phyloP scores from a whole-genome alignment of 805 yeast species.

The Metschnikowia kofuensis region DNA sequence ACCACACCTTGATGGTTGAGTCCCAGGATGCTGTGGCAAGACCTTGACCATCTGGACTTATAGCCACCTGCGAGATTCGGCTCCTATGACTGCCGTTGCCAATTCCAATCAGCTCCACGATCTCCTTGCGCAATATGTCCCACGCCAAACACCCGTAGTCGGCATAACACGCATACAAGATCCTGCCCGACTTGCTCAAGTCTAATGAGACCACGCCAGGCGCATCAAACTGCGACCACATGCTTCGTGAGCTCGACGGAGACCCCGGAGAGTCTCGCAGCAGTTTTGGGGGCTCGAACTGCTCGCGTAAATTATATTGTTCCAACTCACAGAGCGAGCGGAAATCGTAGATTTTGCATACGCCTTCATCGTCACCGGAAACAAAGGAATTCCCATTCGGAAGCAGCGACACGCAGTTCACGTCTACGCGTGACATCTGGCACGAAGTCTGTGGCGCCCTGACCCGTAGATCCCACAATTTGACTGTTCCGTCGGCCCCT shows the following conservation, averaged over 20 bases:
- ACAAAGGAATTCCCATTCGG: constrained; percentile 71
- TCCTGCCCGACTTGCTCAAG: constrained; percentile 69
- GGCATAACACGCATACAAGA: constrained; percentile 71
- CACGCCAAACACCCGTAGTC: constrained; percentile 74
- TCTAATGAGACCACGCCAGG: constrained; percentile 75
- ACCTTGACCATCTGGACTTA: constrained; percentile 73
- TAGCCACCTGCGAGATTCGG: constrained; percentile 58
- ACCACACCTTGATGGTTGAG: constrained; percentile 66
- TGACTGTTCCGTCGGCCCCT: constrained; percentile 65
- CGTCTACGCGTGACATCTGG: constrained; percentile 60
- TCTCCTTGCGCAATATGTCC: constrained; percentile 67
- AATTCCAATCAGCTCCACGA: constrained; percentile 58
- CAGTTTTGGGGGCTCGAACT: constrained; percentile 13
- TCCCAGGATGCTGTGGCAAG: constrained; percentile 84
- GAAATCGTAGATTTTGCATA: constrained; percentile 66
- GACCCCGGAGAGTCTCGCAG: constrained; percentile 5
- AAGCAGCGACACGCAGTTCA: constrained; percentile 56
- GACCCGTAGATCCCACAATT: constrained; percentile 57
- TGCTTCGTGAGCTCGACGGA: constrained; percentile 8
- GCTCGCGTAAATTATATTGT: constrained; percentile 35
- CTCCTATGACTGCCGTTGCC: constrained; percentile 52
- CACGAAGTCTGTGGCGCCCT: constrained; percentile 48
- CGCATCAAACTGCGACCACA: constrained; percentile 42
- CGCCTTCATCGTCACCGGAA: constrained; percentile 79
- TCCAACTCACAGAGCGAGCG: constrained; percentile 72